Evolutionary conservation across 2,329 filamentous ascomycete genomes (phyloP), one percentile per base, ranked within the genome.

Genomic region (Sodiomyces alkalinus): DNA sequence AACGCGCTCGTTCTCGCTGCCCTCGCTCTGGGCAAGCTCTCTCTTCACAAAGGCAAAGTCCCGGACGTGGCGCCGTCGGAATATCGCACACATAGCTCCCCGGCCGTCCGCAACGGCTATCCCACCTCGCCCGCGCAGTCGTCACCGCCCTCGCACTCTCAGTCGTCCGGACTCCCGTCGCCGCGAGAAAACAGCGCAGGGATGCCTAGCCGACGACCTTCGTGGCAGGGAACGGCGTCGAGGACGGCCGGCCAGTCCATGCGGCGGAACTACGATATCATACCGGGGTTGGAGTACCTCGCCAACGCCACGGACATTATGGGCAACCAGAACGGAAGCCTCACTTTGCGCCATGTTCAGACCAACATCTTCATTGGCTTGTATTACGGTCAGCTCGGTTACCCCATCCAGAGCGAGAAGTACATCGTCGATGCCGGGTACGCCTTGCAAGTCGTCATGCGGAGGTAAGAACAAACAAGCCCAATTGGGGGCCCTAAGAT

Each of bases 241-340:
- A 35, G 28, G 27, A 20, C 21, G 1, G 24, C 23, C 4, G 22
- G 25, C 8, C 32, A 33, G 28, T 41, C 44, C 2, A 37, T 42
- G 14, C 48, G 51, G 29, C 63, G 68, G 40, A 93, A 92, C 45
- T 64, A 90, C 28, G 85, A 96, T 42, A 67, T 80, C 6, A 80
- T 94, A 35, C 87, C 90, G 1, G 90, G 90, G 0, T 58, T 96
- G 33, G 79, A 85, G 17, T 94, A 94, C 47, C 94, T 86, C 48
- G 80, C 80, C 1, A 75, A 80, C 35, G 87, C 85, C 3, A 78
- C 78, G 1, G 79, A 90, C 35, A 93, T 96, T 20, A 58, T 96
- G 11, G 85, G 85, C 5, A 79, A 79, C 33, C 74, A 90, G 28
- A 64, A 74, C 19, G 86, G 80, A 9, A 79, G 79, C 1, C 80